These are phyloP conservation scores for Rhodotorula paludigena DNA, from an alignment of 768 basidiomycete species.

Conservation along the genomic window DNA sequence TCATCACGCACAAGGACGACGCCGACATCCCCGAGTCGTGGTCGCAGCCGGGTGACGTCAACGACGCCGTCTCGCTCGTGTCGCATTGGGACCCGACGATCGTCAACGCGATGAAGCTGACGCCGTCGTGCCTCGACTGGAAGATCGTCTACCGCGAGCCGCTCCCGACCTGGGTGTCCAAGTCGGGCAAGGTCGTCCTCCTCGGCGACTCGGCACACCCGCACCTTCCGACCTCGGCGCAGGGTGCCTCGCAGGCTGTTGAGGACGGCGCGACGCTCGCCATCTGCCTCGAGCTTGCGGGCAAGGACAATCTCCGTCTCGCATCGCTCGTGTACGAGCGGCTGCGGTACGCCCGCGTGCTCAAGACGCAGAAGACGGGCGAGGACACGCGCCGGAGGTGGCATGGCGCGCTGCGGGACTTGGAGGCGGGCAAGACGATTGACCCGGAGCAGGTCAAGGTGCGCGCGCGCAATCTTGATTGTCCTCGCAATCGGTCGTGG, in stretches of 20 bases:
- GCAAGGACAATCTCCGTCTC: constrained; percentile 11
- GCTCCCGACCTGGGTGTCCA: constrained; percentile 26
- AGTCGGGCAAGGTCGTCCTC: constrained; percentile 19
- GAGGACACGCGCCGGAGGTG: constrained; percentile 16
- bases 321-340: constrained; percentile 23
- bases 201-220: constrained; percentile 16
- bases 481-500: no score
- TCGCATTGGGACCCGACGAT: constrained; percentile 29
- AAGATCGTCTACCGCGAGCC: constrained; percentile 30
- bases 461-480: no score
- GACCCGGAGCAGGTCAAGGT: constrained; percentile 18
- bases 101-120: constrained; percentile 25
- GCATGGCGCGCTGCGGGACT: constrained; percentile 16
- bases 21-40: constrained; percentile 27
- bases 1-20: constrained; percentile 25
- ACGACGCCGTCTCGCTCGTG: constrained; percentile 11
- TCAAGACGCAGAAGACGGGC: constrained; percentile 34
- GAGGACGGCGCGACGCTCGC: constrained; percentile 23
- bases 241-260: constrained; percentile 18
- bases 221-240: constrained; percentile 14
- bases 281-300: constrained; percentile 20
- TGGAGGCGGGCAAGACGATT: constrained; percentile 2
- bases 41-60: constrained; percentile 17
- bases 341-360: constrained; percentile 23
- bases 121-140: constrained; percentile 29